Percentiles rank a stretch among this genome's conserved stretches.
These are phyloP conservation scores for Penicillium lividum DNA, from an alignment of 495 filamentous ascomycete genomes.

Conservation along the genomic window DNA sequence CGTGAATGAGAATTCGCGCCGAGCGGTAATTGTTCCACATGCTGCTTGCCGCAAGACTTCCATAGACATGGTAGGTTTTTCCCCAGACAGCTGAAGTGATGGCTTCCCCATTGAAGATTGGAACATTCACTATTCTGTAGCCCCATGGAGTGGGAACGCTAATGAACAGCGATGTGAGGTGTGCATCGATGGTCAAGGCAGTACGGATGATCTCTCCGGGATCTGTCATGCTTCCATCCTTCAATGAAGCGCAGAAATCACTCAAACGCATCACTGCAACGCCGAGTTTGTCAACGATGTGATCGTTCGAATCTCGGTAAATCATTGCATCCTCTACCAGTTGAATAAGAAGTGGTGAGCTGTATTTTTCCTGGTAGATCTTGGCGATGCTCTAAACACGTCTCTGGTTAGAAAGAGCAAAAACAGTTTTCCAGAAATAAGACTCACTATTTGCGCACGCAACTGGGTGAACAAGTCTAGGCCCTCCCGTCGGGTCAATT, in stretches of 20 bases:
- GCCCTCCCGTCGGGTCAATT: slow-evolving; percentile 9
- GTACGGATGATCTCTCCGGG: slow-evolving; percentile 16
- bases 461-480: slow-evolving; percentile 15
- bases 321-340: slow-evolving; percentile 10
- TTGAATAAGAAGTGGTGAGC: slow-evolving; percentile 9
- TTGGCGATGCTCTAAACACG: slow-evolving; percentile 1
- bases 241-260: slow-evolving; percentile 15
- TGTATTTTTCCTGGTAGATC: slow-evolving; percentile 16
- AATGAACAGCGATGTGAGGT: slow-evolving; percentile 13
- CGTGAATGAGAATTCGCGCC: slow-evolving; percentile 49
- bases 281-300: slow-evolving; percentile 12
- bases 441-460: slow-evolving; percentile 14
- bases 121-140: slow-evolving; percentile 3
- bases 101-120: background rate
- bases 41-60: slow-evolving; percentile 50
- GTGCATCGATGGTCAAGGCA: slow-evolving; percentile 14
- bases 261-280: slow-evolving; percentile 6
- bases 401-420: background rate
- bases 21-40: slow-evolving; percentile 62
- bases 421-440: background rate
- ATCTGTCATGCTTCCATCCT: slow-evolving; percentile 10
- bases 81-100: slow-evolving; percentile 35
- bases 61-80: slow-evolving; percentile 54
- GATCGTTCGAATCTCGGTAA: slow-evolving; percentile 11
- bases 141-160: slow-evolving; percentile 4